Base-by-base conservation (phyloP, 2,329 filamentous ascomycete genomes). In the Lojkania enalia region DNA sequence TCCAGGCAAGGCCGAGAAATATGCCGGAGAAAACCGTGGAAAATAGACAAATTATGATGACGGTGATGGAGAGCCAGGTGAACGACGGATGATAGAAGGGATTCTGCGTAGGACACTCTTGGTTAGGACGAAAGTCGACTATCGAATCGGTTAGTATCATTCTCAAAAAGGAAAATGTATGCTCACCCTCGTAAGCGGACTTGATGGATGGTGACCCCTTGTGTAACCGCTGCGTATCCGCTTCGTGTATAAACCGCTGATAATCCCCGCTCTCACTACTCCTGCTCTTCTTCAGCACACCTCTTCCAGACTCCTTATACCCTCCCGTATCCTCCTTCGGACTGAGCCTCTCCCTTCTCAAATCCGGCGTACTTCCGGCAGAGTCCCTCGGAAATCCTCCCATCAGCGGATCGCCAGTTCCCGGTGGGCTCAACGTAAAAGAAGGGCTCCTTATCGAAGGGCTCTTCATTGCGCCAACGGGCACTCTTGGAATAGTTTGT, bases 11-110 rank as follows among this genome's bases (percentile, higher is more conserved):
- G 1, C 78, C 69, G 1, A 90, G 70, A 74, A 84, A 90, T n/a
- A 87, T 67, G 0, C 76, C 79, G n/a, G 83, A 86, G 42, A 85
- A 73, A 2, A 79, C 51, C 0, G 84, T 86, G 0, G 84, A 85
- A 55, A 86, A 85, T 1, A 87, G 40, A 0, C 82, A 83, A 4
- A 76, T 63, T 1, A 67, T 37, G 5, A 77, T 49, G 11, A 75
- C 63, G 4, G 58, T 61, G 9, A 71, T 50, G 4, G 71, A 69
- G 7, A 84, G 67, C 78, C 79, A 84, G 4, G 64, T 61, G n/a
- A 61, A 61, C 3, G 64, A 57, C 4, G 63, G 63, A 9, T 67
- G 60, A 40, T 72, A 71, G 39, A 74, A 72, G 43, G 70, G 64
- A 40, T 57, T 57, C 3, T 58, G 46, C 6, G 70, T 68, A 3